Conservation (phyloP, 176 grass and related monocot species). For the Themeda triandra region DNA sequence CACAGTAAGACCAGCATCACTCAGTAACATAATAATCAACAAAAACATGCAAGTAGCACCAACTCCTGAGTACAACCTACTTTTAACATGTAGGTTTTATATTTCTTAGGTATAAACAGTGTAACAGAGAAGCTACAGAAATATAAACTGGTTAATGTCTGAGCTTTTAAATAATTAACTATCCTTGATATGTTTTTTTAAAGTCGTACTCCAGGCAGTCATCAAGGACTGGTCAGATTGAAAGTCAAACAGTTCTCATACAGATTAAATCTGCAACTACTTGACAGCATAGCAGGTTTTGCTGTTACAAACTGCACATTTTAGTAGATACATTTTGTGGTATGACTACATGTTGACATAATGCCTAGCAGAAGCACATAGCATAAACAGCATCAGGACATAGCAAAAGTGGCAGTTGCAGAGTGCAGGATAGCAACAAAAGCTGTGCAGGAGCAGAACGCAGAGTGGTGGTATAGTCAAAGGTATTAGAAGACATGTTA, state of each 20-base stretch:
- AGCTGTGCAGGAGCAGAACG: background rate
- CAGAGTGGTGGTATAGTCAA: background rate
- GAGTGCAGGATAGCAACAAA: background rate
- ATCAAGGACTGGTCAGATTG: constrained; percentile 5
- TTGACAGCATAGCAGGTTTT: background rate
- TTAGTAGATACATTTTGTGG: background rate
- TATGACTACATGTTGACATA: background rate
- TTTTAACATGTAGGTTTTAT: background rate
- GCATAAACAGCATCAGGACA: background rate
- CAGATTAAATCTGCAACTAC: background rate
- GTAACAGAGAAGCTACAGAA: background rate
- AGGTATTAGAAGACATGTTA: background rate
- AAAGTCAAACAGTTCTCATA: background rate
- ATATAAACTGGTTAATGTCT: background rate
- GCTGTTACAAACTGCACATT: background rate
- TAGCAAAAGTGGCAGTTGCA: background rate
- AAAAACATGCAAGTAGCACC: background rate
- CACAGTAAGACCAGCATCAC: constrained; percentile 7
- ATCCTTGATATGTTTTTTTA: background rate
- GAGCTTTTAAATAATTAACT: background rate
- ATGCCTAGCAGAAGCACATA: constrained; percentile 2
- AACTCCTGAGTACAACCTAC: background rate
- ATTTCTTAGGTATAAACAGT: background rate
- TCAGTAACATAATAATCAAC: background rate
- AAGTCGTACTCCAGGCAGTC: background rate